Evolutionary conservation across 2,329 filamentous ascomycete species (phyloP), one percentile per base, ranked within the genome.

Genomic region (Parastagonospora avenae): DNA sequence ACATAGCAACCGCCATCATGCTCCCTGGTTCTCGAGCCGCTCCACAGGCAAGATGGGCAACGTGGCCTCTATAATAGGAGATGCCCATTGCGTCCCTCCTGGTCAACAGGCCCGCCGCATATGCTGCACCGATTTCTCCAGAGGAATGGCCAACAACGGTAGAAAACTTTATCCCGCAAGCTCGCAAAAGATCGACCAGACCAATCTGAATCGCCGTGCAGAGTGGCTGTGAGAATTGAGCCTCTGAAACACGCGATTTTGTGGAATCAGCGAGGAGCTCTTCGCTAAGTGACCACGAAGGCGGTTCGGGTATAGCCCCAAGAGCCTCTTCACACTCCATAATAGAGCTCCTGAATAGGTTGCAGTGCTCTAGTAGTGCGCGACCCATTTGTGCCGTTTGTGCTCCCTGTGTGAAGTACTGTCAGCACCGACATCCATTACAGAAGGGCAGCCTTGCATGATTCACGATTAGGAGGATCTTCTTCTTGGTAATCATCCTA

Each of bases 111-210:
- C 71, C 73, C 8, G 64, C 63, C 4, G 63, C 67, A 30, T 76
- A 75, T 2, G 72, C 63, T 1, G 75, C 75, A 0, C 69, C 74
- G 9, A 76, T 74, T 45, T 78, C 76, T 5, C 76, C 76, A 5
- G 74, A 68, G 0, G 72, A 76, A 46, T 79, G 76, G 1, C 76
- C 76, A 8, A 78, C 69, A 1, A 77, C 65, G 0, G 71, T 70
- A 8, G 58, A 19, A 0, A 74, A 68, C 0, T 16, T 31, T 4
- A 74, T 38, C 0, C 68, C 70, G 12, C 62, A 59, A 0, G 48
- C 46, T 2, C 49, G 9, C 0, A 76, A 58, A 0, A 77, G 45
- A 1, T 70, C 62, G 9, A 62, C 58, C 0, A 76, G 49, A 0
- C 63, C 59, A 38, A 70, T 63, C 42, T 78, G 76, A 27, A 78